These are phyloP conservation scores for Eutrema yunnanense DNA, from an alignment of 345 rosid genomes.

Conservation along the genomic window DNA sequence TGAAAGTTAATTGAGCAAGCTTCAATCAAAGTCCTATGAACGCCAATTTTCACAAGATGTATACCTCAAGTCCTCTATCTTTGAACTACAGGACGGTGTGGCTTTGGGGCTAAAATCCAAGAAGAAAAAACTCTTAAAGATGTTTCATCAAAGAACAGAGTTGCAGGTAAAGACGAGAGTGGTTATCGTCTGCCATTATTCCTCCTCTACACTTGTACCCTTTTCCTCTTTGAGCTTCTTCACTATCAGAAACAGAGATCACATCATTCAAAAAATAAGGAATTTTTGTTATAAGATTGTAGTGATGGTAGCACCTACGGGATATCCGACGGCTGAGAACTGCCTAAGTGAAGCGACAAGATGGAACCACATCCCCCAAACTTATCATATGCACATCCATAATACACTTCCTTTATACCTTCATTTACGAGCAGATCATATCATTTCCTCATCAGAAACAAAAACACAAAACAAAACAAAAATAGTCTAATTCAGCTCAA, in stretches of 20 bases:
- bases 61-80: neutral
- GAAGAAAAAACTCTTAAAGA: neutral
- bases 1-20: no score
- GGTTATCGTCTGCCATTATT: constrained; percentile 64
- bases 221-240: constrained; percentile 30
- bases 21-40: no score
- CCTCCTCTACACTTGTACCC: constrained; percentile 59
- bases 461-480: no score
- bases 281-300: neutral
- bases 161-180: neutral
- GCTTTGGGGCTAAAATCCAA: constrained; percentile 39
- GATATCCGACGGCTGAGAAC: constrained; percentile 31
- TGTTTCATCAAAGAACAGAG: neutral
- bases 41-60: no score
- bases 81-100: constrained; percentile 38
- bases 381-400: constrained; percentile 78
- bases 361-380: constrained; percentile 90
- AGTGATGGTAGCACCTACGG: constrained; percentile 9
- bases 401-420: constrained; percentile 65
- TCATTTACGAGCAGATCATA: neutral
- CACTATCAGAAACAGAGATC: constrained; percentile 19
- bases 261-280: neutral
- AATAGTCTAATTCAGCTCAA: neutral
- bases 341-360: constrained; percentile 48
- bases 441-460: neutral